Conservation (phyloP, 2,329 filamentous ascomycete genomes). For the Talaromyces sp. region DNA sequence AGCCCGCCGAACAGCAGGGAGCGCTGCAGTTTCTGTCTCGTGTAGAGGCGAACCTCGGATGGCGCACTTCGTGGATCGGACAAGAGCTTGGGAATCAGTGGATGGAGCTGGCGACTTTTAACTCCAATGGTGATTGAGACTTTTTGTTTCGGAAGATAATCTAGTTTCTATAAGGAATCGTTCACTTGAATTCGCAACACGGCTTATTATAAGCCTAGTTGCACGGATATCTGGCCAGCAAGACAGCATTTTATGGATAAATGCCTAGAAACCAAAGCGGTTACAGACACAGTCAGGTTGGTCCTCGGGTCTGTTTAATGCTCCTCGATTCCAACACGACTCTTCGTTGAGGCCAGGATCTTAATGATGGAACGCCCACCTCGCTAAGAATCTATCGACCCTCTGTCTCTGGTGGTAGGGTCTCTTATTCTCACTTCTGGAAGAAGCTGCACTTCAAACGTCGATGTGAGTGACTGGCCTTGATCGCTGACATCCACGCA, state of each 20-base stretch:
- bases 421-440: background rate
- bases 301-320: background rate
- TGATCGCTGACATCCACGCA: background rate
- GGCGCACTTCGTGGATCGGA: slow-evolving; percentile 29
- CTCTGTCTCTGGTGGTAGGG: background rate
- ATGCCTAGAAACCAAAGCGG: background rate
- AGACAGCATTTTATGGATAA: background rate
- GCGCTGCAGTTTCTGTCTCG: slow-evolving; percentile 22
- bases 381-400: background rate
- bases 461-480: background rate
- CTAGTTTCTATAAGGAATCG: background rate
- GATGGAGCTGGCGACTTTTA: slow-evolving; percentile 18
- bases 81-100: slow-evolving; percentile 24
- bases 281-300: background rate
- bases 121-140: background rate
- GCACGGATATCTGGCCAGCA: background rate
- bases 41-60: slow-evolving; percentile 25
- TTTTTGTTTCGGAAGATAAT: background rate
- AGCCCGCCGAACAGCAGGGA: slow-evolving; percentile 22
- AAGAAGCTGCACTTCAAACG: background rate
- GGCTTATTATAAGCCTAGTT: background rate
- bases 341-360: background rate
- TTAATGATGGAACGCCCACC: background rate
- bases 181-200: background rate
- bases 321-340: background rate